phyloP scores from a whole-genome alignment of 495 filamentous ascomycete species.

The Hyaloscypha finlandica region DNA sequence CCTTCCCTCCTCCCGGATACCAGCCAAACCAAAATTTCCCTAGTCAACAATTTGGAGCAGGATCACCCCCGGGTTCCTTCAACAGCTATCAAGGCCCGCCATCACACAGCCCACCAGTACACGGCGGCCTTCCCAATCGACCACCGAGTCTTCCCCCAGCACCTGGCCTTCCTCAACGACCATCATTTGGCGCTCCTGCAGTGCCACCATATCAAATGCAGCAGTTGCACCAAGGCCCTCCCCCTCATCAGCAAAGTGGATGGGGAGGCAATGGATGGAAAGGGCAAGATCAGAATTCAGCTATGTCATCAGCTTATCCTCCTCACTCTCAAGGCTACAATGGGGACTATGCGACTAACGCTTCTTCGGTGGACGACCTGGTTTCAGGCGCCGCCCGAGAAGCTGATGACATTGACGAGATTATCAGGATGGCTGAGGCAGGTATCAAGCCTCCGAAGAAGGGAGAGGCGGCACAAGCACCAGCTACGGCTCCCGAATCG shows the following conservation, averaged over 20 bases:
- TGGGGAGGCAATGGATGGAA: slow-evolving; percentile 36
- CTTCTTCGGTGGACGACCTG: slow-evolving; percentile 62
- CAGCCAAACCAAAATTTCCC: slow-evolving; percentile 21
- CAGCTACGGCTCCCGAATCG: slow-evolving; percentile 25
- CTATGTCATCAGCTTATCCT: slow-evolving; percentile 39
- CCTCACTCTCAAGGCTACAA: slow-evolving; percentile 35
- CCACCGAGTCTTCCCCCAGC: slow-evolving; percentile 54
- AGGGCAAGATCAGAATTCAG: slow-evolving; percentile 35
- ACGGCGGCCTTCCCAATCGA: slow-evolving; percentile 44
- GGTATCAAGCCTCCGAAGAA: slow-evolving; percentile 55
- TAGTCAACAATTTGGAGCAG: slow-evolving; percentile 33
- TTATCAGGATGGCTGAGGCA: slow-evolving; percentile 59
- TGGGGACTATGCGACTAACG: slow-evolving; percentile 38
- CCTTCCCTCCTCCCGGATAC: slow-evolving; percentile 30
- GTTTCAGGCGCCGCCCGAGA: slow-evolving; percentile 53
- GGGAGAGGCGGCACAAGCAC: slow-evolving; percentile 40
- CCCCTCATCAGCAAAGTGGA: slow-evolving; percentile 23
- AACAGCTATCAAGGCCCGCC: slow-evolving; percentile 45
- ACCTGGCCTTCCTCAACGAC: slow-evolving; percentile 65
- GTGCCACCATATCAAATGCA: slow-evolving; percentile 62
- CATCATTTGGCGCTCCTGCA: slow-evolving; percentile 54
- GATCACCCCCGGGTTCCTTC: slow-evolving; percentile 49
- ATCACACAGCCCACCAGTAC: slow-evolving; percentile 28
- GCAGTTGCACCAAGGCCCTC: slow-evolving; percentile 60
- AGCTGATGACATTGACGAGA: slow-evolving; percentile 56